A percentile compares a stretch with the other conserved stretches of the same genome.
Conservation (phyloP, 164 flowering plant genomes). For the Nymphaea colorata region DNA sequence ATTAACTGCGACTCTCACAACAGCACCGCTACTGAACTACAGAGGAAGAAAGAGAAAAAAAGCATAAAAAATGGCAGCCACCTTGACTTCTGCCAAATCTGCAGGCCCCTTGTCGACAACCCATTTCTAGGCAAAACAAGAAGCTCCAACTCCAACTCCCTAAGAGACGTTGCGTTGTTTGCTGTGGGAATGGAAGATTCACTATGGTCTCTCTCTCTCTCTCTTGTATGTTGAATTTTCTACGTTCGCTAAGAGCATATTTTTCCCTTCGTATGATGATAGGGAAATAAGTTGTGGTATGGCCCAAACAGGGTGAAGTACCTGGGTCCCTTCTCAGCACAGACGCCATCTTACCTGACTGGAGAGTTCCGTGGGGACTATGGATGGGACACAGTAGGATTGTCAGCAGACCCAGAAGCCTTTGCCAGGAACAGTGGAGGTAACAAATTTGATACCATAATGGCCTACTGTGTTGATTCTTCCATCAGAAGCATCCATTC, state of each 20-base stretch:
- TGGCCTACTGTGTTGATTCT: background rate
- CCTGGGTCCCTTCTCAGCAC: constrained; percentile 95
- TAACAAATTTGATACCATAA: too few species aligned
- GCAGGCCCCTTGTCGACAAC: constrained; percentile 38
- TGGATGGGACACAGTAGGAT: constrained; percentile 95
- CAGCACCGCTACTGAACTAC: background rate
- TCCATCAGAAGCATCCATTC: background rate
- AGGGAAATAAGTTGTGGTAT: constrained; percentile 75
- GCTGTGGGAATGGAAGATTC: constrained; percentile 51
- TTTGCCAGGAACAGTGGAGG: constrained; percentile 65
- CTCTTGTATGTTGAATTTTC: background rate
- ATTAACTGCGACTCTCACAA: constrained; percentile 1
- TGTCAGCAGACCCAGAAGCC: constrained; percentile 96
- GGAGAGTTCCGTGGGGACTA: constrained; percentile 97
- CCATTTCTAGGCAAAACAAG: constrained; percentile 64
- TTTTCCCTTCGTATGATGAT: constrained; percentile 2
- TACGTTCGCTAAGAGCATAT: too few species aligned
- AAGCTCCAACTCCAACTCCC: constrained; percentile 38
- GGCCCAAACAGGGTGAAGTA: constrained; percentile 93
- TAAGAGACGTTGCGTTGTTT: constrained; percentile 57
- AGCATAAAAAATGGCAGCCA: constrained; percentile 25
- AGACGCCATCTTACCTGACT: constrained; percentile 81
- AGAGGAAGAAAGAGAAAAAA: background rate
- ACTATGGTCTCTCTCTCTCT: constrained; percentile 37
- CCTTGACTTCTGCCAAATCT: constrained; percentile 27